Percentiles rank a stretch among this genome's conserved stretches.
These are phyloP conservation scores for Escovopsis sp. DNA, from an alignment of 2,329 filamentous ascomycete genomes.

Conservation along the genomic window DNA sequence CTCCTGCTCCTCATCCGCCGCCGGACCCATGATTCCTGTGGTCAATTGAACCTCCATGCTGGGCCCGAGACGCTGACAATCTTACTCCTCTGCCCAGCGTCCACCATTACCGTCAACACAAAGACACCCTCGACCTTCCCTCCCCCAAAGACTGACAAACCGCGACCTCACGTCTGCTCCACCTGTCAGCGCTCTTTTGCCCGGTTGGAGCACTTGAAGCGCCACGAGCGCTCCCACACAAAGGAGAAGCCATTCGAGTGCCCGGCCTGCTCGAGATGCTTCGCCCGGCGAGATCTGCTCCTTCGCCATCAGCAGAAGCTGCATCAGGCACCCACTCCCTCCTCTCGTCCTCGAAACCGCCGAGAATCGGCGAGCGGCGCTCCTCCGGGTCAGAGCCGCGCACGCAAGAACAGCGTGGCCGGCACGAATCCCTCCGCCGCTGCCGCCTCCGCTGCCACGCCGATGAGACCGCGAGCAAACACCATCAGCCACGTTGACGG, in stretches of 20 bases:
- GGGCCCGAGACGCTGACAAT: constrained; percentile 13
- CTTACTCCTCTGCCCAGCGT: constrained; percentile 19
- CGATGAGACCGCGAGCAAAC: constrained; percentile 80
- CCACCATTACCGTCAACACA: constrained; percentile 38
- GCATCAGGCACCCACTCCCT: constrained; percentile 81
- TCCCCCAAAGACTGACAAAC: constrained; percentile 92
- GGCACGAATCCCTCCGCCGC: constrained; percentile 30
- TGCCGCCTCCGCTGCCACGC: constrained; percentile 30
- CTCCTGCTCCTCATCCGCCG: constrained; percentile 16
- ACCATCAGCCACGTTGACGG: constrained; percentile 90
- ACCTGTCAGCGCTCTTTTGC: constrained; percentile 91
- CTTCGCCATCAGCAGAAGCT: constrained; percentile 96
- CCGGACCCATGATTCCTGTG: constrained; percentile 6
- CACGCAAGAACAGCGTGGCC: constrained; percentile 85
- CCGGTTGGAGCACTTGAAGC: constrained; percentile 87
- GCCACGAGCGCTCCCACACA: constrained; percentile 93
- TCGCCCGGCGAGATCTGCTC: constrained; percentile 81
- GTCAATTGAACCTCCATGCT: constrained; percentile 9
- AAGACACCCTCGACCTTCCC: constrained; percentile 39
- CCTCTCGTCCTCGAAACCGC: constrained; percentile 72
- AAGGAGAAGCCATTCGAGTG: constrained; percentile 99
- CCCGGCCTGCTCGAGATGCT: constrained; percentile 85
- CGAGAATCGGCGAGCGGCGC: constrained; percentile 76
- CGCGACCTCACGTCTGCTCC: constrained; percentile 80
- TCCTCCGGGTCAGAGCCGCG: constrained; percentile 51